Evolutionary conservation across 768 basidiomycete species (phyloP).

Genomic region (Mycena rebaudengoi): DNA sequence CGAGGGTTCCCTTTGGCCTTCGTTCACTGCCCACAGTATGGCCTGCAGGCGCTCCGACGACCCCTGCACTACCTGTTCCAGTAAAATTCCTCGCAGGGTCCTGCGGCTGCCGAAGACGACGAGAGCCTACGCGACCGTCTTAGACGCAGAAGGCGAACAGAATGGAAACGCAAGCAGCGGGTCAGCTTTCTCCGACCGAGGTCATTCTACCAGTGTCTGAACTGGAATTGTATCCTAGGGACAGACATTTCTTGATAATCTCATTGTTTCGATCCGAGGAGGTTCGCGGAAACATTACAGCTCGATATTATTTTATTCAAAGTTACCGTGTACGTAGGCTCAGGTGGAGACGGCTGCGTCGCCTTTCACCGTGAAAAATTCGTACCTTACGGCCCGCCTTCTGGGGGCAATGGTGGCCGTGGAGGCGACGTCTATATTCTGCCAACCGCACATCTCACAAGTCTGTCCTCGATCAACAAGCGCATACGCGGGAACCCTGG

Average conservation of each 20-base stretch:
- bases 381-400: slow-evolving; percentile 85
- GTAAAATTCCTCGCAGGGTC: neutral
- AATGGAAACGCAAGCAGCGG: slow-evolving; percentile 79
- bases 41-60: neutral
- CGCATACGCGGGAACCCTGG: slow-evolving; percentile 76
- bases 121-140: slow-evolving; percentile 47
- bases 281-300: slow-evolving; percentile 22
- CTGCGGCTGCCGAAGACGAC: slow-evolving; percentile 16
- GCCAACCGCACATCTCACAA: slow-evolving; percentile 80
- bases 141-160: slow-evolving; percentile 64
- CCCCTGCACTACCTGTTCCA: neutral
- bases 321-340: too few species aligned
- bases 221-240: slow-evolving; percentile 53
- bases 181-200: slow-evolving; percentile 47
- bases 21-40: slow-evolving; percentile 5
- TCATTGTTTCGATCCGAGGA: slow-evolving; percentile 46
- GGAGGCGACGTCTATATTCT: slow-evolving; percentile 90
- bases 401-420: slow-evolving; percentile 91
- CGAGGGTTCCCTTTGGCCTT: slow-evolving; percentile 16
- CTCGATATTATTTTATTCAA: too few species aligned
- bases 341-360: slow-evolving; percentile 90
- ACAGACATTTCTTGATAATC: slow-evolving; percentile 82
- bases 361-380: slow-evolving; percentile 94
- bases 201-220: slow-evolving; percentile 15
- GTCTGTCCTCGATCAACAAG: slow-evolving; percentile 75